Evolutionary conservation across 1,284 basidiomycete species (phyloP).

Genomic region (Ganoderma multipileum): DNA sequence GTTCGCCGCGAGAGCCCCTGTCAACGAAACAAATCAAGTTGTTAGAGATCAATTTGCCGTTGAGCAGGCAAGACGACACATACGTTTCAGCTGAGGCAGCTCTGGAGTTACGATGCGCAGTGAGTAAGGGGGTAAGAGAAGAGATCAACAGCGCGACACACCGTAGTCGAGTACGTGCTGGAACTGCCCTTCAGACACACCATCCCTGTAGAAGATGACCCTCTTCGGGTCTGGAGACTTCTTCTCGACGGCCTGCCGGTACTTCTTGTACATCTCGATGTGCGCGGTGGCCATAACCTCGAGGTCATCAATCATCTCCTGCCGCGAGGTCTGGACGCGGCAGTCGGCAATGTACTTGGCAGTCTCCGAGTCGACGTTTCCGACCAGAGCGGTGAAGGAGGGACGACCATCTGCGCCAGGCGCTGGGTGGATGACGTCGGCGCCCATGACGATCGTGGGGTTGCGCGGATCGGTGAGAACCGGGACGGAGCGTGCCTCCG

Average conservation of each 20-base stretch:
- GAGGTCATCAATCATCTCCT: slow-evolving; percentile 79
- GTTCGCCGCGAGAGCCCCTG: slow-evolving; percentile 46
- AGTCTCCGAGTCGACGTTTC: slow-evolving; percentile 71
- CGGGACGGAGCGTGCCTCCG: slow-evolving; percentile 64
- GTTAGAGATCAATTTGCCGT: not conserved
- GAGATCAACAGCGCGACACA: slow-evolving; percentile 36
- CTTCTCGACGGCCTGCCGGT: slow-evolving; percentile 59
- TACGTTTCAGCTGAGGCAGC: slow-evolving; percentile 63
- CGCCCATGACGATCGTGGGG: slow-evolving; percentile 82
- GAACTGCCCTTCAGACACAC: slow-evolving; percentile 84
- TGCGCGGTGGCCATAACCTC: slow-evolving; percentile 62
- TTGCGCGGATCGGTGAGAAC: slow-evolving; percentile 70
- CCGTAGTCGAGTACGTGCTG: slow-evolving; percentile 68
- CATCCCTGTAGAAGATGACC: slow-evolving; percentile 81
- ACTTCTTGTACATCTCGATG: slow-evolving; percentile 61
- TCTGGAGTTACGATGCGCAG: slow-evolving; percentile 45
- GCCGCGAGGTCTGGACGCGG: slow-evolving; percentile 69
- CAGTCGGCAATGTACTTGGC: slow-evolving; percentile 62
- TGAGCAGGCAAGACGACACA: slow-evolving; percentile 20
- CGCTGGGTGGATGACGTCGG: slow-evolving; percentile 81
- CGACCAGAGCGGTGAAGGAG: slow-evolving; percentile 79
- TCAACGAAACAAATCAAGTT: not conserved
- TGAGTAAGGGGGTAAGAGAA: slow-evolving; percentile 13
- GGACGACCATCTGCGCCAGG: slow-evolving; percentile 76
- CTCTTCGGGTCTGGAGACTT: slow-evolving; percentile 62